Evolutionary conservation across 2,329 filamentous ascomycete genomes (phyloP), one percentile per base, ranked within the genome.

Genomic region (Pestalotiopsis sp.): DNA sequence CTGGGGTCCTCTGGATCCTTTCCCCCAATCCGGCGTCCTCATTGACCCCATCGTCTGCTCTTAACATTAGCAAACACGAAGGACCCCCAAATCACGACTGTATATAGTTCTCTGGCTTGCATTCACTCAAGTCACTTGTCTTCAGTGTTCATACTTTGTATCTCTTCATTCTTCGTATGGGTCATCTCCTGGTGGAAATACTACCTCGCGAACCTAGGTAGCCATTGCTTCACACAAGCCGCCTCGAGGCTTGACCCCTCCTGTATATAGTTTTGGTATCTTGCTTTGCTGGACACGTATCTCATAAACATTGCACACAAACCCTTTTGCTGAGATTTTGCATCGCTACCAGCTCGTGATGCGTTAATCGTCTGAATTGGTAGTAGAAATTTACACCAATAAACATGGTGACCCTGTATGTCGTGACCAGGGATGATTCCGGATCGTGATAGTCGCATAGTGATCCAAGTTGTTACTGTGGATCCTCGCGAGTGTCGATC

Each of bases 1-100:
- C 20, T 82, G 77, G 75, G 80, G 80, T 0, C 78, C 79, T 0
- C 71, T 82, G 4, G 75, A 80, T 6, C 80, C 80, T 1, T 81
- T 81, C 69, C 79, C 79, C 0, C 79, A 82, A 71, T 78, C 74
- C 1, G 79, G 80, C 1, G 74, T 82, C 4, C 45, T 79, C n/a
- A 76, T 77, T 20, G 75, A 76, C 58, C 41, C 71, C 31, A 76
- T 65, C 1, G 58, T 66, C 5, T 77, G 73, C 65, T 56, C 4
- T 25, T 5, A 59, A n/a, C 5, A 5, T 59, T 9, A 11, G 27
- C 6, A 52, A 7, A 12, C 6, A n/a, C 6, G 6, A 20, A 52
- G 5, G 20, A 52, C 3, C 14, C n/a, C 20, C 45, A 1, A 52
- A 20, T 12, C 45, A 52, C 17, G 45, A 52, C 17, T 52, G 45